These are phyloP conservation scores for Mortierella sp. DNA, from an alignment of 371 early-diverging fungal species.

Conservation along the genomic window DNA sequence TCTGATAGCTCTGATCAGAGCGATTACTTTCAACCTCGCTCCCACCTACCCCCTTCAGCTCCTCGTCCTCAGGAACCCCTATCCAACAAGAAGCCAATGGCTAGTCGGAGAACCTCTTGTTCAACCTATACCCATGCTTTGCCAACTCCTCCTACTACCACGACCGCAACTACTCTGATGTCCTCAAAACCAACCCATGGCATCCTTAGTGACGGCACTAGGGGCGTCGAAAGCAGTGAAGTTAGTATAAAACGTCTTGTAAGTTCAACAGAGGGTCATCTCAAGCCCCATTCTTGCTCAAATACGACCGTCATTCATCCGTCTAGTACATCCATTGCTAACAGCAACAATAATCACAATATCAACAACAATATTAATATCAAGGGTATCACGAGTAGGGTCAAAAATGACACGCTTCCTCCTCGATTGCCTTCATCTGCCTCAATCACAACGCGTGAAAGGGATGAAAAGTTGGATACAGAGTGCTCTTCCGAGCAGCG, in stretches of 20 bases:
- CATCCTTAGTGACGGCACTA: not conserved
- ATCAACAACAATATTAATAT: not conserved
- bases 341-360: not conserved
- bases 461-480: not conserved
- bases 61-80: conserved; percentile 3
- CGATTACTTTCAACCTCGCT: conserved; percentile 40
- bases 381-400: not conserved
- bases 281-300: conserved; percentile 12
- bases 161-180: conserved; percentile 20
- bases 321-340: not conserved
- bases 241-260: conserved; percentile 15
- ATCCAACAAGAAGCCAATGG: not conserved
- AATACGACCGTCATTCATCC: not conserved
- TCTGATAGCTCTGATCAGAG: conserved; percentile 46
- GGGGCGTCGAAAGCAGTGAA: not conserved
- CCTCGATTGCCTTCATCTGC: not conserved
- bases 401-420: conserved; percentile 1
- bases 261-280: conserved; percentile 6
- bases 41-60: not conserved
- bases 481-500: not conserved
- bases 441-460: not conserved
- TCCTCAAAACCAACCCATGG: conserved; percentile 4
- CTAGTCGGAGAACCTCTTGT: not conserved
- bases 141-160: conserved; percentile 17
- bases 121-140: conserved; percentile 19